Evolutionary conservation across 768 basidiomycete genomes (phyloP).

Genomic region (Amanita phalloides): DNA sequence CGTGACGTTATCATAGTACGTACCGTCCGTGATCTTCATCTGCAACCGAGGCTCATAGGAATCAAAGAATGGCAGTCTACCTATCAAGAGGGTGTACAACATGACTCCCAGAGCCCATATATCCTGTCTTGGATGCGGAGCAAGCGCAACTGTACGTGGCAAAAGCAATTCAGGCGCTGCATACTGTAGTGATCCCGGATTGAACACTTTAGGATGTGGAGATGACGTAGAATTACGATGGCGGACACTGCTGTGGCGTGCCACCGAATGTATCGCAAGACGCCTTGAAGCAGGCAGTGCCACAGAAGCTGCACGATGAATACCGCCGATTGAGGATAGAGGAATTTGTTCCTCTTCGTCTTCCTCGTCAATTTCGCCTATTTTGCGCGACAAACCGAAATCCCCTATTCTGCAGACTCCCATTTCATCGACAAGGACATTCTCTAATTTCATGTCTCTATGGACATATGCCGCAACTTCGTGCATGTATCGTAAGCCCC

Average conservation of each 20-base stretch:
- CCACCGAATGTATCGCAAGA: conserved; percentile 22
- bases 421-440: conserved; percentile 85
- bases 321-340: conserved; percentile 10
- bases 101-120: conserved; percentile 94
- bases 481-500: conserved; percentile 77
- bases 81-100: conserved; percentile 76
- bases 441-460: conserved; percentile 95
- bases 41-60: conserved; percentile 86
- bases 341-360: conserved; percentile 24
- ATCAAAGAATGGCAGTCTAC: conserved; percentile 81
- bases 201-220: conserved; percentile 15
- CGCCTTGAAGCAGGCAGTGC: conserved; percentile 19
- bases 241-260: conserved; percentile 34
- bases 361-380: conserved; percentile 36
- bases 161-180: conserved; percentile 81
- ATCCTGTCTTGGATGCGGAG: conserved; percentile 70
- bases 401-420: conserved; percentile 80
- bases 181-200: conserved; percentile 84
- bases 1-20: conserved; percentile 14
- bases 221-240: conserved; percentile 37
- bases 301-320: conserved; percentile 32
- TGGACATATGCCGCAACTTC: conserved; percentile 71
- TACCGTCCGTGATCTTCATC: conserved; percentile 84
- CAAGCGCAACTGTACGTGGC: conserved; percentile 24
- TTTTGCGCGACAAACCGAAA: conserved; percentile 70